Conservation (phyloP, 192 early-diverging fungal species). For the Phlyctochytrium bullatum region DNA sequence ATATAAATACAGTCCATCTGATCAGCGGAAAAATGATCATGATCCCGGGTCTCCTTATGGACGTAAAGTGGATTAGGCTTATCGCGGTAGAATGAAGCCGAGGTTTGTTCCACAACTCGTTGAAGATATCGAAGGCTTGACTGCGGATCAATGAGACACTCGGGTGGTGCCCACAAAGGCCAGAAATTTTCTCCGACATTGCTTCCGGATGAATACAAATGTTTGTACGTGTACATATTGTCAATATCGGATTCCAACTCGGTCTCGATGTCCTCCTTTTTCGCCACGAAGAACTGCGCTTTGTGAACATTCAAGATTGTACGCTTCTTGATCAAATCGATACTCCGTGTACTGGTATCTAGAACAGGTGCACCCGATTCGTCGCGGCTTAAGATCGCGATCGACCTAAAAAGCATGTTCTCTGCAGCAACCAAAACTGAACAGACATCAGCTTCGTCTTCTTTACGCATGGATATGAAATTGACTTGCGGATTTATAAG, state of each 20-base stretch:
- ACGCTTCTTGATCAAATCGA: slow-evolving; percentile 59
- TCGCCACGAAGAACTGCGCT: slow-evolving; percentile 58
- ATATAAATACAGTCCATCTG: slow-evolving; percentile 63
- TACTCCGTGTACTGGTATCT: slow-evolving; percentile 47
- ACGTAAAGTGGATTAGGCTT: slow-evolving; percentile 69
- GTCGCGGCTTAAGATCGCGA: slow-evolving; percentile 54
- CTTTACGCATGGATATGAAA: slow-evolving; percentile 53
- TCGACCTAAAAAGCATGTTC: slow-evolving; percentile 54
- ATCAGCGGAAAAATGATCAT: slow-evolving; percentile 23
- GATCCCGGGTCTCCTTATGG: slow-evolving; percentile 34
- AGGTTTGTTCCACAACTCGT: slow-evolving; percentile 56
- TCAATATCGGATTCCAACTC: slow-evolving; percentile 12
- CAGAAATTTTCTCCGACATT: slow-evolving; percentile 25
- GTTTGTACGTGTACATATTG: not conserved
- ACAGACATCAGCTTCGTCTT: slow-evolving; percentile 36
- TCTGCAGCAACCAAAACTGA: slow-evolving; percentile 59
- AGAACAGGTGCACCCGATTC: slow-evolving; percentile 11
- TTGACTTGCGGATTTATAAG: slow-evolving; percentile 73
- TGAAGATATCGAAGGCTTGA: slow-evolving; percentile 50
- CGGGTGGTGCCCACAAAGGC: slow-evolving; percentile 70
- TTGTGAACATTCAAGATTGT: slow-evolving; percentile 63
- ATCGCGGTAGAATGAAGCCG: slow-evolving; percentile 58
- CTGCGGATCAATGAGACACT: slow-evolving; percentile 56
- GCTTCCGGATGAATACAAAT: not conserved
- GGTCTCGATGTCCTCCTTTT: slow-evolving; percentile 43